These are phyloP conservation scores for Fusarium fujikuroi DNA, from an alignment of 2,329 filamentous ascomycete species.

Conservation along the genomic window DNA sequence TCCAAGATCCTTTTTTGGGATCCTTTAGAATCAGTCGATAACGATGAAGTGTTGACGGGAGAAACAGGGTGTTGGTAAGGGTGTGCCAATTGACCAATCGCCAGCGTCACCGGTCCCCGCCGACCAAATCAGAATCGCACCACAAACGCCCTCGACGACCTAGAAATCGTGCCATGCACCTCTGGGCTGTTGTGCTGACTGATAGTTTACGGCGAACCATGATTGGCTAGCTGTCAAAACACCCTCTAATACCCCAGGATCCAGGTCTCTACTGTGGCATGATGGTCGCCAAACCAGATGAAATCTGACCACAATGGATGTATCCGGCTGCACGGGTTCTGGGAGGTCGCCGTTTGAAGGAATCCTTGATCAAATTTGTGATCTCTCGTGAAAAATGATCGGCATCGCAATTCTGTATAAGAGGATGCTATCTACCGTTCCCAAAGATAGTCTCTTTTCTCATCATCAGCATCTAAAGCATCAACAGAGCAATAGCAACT, in stretches of 20 bases:
- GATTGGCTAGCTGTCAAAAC: constrained; percentile 32
- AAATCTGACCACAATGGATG: constrained; percentile 46
- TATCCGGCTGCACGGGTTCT: constrained; percentile 33
- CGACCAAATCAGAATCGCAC: constrained; percentile 43
- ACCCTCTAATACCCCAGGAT: constrained; percentile 28
- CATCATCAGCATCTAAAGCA: constrained; percentile 36
- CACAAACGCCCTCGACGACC: constrained; percentile 28
- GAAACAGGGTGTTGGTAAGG: constrained; percentile 36
- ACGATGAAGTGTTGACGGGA: constrained; percentile 37
- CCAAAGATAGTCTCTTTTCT: constrained; percentile 26
- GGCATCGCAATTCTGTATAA: constrained; percentile 41
- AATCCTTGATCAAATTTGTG: constrained; percentile 28
- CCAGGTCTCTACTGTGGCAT: constrained; percentile 36
- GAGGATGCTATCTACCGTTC: constrained; percentile 32
- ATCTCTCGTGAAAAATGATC: constrained; percentile 20
- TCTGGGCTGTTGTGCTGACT: constrained; percentile 41
- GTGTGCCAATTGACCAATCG: constrained; percentile 37
- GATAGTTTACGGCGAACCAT: neutral
- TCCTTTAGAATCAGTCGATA: constrained; percentile 36
- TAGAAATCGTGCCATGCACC: constrained; percentile 43
- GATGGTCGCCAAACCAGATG: constrained; percentile 40
- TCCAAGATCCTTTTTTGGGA: constrained; percentile 4
- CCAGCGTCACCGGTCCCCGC: constrained; percentile 39
- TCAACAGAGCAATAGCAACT: constrained; percentile 35
- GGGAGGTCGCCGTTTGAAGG: constrained; percentile 42